Conservation (phyloP, 148 eudicot genomes). For the Nepenthes mirabilis region DNA sequence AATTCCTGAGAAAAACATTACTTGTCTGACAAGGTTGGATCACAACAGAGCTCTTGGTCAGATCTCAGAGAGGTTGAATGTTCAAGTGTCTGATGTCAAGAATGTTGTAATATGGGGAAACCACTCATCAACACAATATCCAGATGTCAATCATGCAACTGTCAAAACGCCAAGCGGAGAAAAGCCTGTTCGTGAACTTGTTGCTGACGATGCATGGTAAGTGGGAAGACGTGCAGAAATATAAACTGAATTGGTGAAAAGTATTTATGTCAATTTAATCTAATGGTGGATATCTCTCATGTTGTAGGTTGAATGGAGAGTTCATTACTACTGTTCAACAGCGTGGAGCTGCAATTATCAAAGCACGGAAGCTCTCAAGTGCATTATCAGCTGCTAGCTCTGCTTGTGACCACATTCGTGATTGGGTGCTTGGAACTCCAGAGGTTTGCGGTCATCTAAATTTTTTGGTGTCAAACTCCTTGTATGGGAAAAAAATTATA, state of each 20-base stretch:
- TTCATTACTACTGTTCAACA: conserved; percentile 88
- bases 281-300: not conserved
- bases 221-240: no score
- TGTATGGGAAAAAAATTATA: no score
- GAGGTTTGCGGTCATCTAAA: conserved; percentile 37
- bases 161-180: conserved; percentile 37
- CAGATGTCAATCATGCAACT: conserved; percentile 96
- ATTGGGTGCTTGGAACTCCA: conserved; percentile 97
- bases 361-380: conserved; percentile 96
- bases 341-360: conserved; percentile 97
- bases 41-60: conserved; percentile 99
- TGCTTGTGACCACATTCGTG: conserved; percentile 96
- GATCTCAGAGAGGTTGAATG: conserved; percentile 77
- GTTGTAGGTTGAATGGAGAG: conserved; percentile 75
- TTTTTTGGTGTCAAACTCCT: conserved; percentile 1
- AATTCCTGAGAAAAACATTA: conserved; percentile 82
- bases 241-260: no score
- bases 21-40: conserved; percentile 89
- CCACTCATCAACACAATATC: conserved; percentile 92
- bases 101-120: conserved; percentile 97
- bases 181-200: conserved; percentile 81
- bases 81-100: conserved; percentile 85
- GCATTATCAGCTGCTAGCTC: conserved; percentile 96
- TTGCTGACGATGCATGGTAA: conserved; percentile 83
- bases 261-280: not conserved